phyloP scores from a whole-genome alignment of 2,329 filamentous ascomycete species.

The Diaporthe vexans region DNA sequence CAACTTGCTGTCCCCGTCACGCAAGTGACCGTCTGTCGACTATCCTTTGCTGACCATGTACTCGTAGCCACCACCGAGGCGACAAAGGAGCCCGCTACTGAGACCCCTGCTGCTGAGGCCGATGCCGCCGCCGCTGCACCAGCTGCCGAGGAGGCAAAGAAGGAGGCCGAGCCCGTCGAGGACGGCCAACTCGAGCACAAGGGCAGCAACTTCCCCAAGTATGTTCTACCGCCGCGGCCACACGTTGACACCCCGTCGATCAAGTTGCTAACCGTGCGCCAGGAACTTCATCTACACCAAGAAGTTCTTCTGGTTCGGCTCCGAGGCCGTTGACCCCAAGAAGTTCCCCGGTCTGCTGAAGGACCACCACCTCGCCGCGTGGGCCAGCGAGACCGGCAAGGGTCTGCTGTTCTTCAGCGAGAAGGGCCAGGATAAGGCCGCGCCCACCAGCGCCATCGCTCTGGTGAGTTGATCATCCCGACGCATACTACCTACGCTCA shows the following conservation, averaged over 20 bases:
- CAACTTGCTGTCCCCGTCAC: background rate
- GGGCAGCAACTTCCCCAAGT: constrained; percentile 89
- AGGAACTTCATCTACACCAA: constrained; percentile 93
- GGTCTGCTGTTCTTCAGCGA: constrained; percentile 94
- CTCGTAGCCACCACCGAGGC: constrained; percentile 46
- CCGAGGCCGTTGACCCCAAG: constrained; percentile 80
- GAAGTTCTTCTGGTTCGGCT: constrained; percentile 91
- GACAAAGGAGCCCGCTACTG: constrained; percentile 51
- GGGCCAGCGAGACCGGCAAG: constrained; percentile 95
- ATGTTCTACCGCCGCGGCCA: constrained; percentile 56
- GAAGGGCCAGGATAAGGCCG: constrained; percentile 84
- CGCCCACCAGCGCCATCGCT: constrained; percentile 85
- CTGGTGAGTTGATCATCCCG: constrained; percentile 71
- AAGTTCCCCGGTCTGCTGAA: constrained; percentile 83
- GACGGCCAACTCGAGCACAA: constrained; percentile 93
- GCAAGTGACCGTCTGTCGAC: background rate
- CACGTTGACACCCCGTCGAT: background rate
- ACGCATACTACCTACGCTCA: background rate
- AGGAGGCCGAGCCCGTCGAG: constrained; percentile 69
- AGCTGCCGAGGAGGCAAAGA: constrained; percentile 57
- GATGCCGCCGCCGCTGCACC: constrained; percentile 51
- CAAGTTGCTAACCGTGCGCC: constrained; percentile 46
- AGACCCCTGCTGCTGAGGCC: constrained; percentile 56
- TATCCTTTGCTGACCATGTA: constrained; percentile 1
- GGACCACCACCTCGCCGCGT: constrained; percentile 85